Evolutionary conservation across 2,329 filamentous ascomycete species (phyloP).

Genomic region (Fusarium sp.): DNA sequence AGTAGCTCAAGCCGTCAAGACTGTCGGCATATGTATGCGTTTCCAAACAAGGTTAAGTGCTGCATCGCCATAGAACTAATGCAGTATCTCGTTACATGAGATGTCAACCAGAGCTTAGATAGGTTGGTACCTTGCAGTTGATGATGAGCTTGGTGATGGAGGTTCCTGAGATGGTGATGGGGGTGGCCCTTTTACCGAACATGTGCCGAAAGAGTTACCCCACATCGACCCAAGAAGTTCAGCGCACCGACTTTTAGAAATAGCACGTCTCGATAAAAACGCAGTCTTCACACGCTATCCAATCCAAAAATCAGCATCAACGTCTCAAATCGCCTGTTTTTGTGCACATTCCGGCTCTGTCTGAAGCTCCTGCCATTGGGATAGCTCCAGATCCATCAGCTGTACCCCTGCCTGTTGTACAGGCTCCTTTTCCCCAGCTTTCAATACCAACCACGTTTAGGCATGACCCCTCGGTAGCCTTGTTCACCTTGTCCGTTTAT

Average conservation of each 20-base stretch:
- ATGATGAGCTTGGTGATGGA: background rate
- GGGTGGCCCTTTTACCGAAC: constrained; percentile 17
- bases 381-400: constrained; percentile 18
- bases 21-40: background rate
- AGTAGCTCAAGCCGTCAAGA: background rate
- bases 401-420: constrained; percentile 16
- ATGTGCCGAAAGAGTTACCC: constrained; percentile 40
- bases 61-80: background rate
- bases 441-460: constrained; percentile 37
- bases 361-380: background rate
- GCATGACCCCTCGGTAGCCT: constrained; percentile 56
- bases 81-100: background rate
- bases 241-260: constrained; percentile 53
- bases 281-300: constrained; percentile 41
- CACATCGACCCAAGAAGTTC: constrained; percentile 51
- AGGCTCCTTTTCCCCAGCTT: constrained; percentile 29
- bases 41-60: background rate
- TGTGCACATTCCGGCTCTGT: background rate
- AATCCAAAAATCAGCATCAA: constrained; percentile 29
- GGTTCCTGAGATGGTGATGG: background rate
- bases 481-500: constrained; percentile 44
- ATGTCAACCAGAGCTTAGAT: background rate
- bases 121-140: background rate
- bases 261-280: constrained; percentile 50
- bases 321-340: constrained; percentile 7